Evolutionary conservation across 441 rosid genomes (phyloP).

Genomic region (Jatropha podagrica): DNA sequence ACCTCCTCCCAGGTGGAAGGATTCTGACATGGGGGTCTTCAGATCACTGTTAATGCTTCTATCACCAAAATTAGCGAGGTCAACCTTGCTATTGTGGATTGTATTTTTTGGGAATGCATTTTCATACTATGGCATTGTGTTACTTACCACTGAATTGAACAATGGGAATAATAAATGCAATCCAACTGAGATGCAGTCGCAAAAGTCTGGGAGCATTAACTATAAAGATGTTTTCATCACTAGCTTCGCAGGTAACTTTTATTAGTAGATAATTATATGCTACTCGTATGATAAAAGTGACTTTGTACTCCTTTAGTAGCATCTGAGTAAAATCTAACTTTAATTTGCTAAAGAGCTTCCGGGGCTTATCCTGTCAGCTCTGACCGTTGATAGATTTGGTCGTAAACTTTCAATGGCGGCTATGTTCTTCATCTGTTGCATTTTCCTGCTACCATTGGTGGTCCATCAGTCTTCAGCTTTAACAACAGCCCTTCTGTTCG

Average conservation of each 20-base stretch:
- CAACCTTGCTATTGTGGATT: slow-evolving; percentile 79
- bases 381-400: slow-evolving; percentile 73
- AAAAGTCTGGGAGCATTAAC: slow-evolving; percentile 43
- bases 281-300: not conserved
- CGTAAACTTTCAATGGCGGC: slow-evolving; percentile 77
- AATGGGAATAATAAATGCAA: slow-evolving; percentile 50
- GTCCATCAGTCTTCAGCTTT: slow-evolving; percentile 53
- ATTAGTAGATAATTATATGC: slow-evolving; percentile 12
- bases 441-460: slow-evolving; percentile 71
- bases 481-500: slow-evolving; percentile 71
- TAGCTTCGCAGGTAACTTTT: slow-evolving; percentile 68
- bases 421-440: slow-evolving; percentile 63
- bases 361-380: slow-evolving; percentile 70
- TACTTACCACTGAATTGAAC: slow-evolving; percentile 89
- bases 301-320: not conserved
- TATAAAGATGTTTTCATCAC: slow-evolving; percentile 77
- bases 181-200: slow-evolving; percentile 28
- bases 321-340: slow-evolving; percentile 22
- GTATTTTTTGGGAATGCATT: slow-evolving; percentile 88
- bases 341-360: slow-evolving; percentile 59
- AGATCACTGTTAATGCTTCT: slow-evolving; percentile 56
- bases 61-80: slow-evolving; percentile 56
- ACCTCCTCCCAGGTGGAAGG: slow-evolving; percentile 26
- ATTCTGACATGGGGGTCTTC: slow-evolving; percentile 40
- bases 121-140: slow-evolving; percentile 82